Evolutionary conservation across 805 yeast species (phyloP).

Genomic region (Torulaspora gathmanii): DNA sequence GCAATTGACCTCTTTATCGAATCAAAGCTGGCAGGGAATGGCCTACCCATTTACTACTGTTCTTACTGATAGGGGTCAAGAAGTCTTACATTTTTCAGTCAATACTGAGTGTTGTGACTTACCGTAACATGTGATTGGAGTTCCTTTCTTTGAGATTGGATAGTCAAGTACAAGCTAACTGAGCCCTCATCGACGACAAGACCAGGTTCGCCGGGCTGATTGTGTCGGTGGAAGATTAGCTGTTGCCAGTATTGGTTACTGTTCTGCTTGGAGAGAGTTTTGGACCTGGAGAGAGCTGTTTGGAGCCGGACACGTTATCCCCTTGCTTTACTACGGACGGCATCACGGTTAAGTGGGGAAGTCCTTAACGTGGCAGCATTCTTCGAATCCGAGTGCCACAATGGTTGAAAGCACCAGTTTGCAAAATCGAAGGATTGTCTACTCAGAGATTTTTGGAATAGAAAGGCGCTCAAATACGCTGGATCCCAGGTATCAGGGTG

Average conservation of each 20-base stretch:
- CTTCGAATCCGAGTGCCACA: background rate
- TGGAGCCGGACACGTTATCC: background rate
- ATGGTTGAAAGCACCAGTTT: conserved; percentile 12
- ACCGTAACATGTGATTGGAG: conserved; percentile 1
- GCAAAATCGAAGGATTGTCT: conserved; percentile 20
- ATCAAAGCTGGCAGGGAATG: too few species aligned
- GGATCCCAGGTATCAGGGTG: conserved; percentile 10
- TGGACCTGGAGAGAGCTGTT: background rate
- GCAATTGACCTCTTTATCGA: background rate
- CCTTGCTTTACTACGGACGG: background rate
- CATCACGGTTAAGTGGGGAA: background rate
- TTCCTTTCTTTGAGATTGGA: background rate
- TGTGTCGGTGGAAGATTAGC: background rate
- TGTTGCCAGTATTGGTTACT: background rate
- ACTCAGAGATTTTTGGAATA: conserved; percentile 29
- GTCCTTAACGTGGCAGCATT: too few species aligned
- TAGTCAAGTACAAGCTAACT: background rate
- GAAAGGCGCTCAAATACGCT: conserved; percentile 24
- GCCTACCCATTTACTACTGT: background rate
- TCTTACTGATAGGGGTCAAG: conserved; percentile 5
- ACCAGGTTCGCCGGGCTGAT: background rate
- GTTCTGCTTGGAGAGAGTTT: background rate
- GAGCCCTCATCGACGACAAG: background rate
- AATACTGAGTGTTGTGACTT: background rate
- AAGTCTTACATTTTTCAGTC: conserved; percentile 2